Evolutionary conservation across 1,284 basidiomycete genomes (phyloP), one percentile per base, ranked within the genome.

Genomic region (Phylloboletellus chloephorus): DNA sequence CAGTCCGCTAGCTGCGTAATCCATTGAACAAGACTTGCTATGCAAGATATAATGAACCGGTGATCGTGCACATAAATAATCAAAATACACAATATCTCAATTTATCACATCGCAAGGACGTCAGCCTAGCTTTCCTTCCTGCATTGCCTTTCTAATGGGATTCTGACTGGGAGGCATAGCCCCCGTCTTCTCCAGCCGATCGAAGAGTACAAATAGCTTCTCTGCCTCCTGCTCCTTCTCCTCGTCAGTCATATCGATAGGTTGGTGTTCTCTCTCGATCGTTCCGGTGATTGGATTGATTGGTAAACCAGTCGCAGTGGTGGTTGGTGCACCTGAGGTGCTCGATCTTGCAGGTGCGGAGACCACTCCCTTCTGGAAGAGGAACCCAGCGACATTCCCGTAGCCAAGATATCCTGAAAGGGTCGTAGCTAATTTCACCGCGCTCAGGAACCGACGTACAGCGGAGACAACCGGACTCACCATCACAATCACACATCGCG

Each of bases 191-290:
- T 92, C 87, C 53, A 96, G 69, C 37, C 91, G 70, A 49, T 95
- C 88, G 57, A 97, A 96, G 13, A 96, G 69, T 17, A 85, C 80
- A 57, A 95, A 90, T 31, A 97, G 67, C 56, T 82, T 83, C 67
- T 95, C 92, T 32, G 91, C 86, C 66, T 97, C 93, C 11, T 68
- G 68, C 57, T 94, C 88, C 61, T 92, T 93, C 69, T 96, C 91
- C 57, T 92, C 91, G 15, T 92, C 82, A 0, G 87, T 83, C 90
- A 96, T 92, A 30, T 81, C 75, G 15, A 63, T 35, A 26, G 60
- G 42, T 57, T 67, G 47, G 48, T 59, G 54, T 7, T 65, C 63
- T 4, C 58, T 56, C 43, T 76, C 67, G 12, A 68, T 70, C 12
- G 76, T 76, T 13, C 84, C 88, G 1, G 87, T 92, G 55, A 91